A percentile compares a stretch with the other conserved stretches of the same genome.
These are phyloP conservation scores for Trichoderma sp. DNA, from an alignment of 2,329 filamentous ascomycete genomes.

Conservation along the genomic window DNA sequence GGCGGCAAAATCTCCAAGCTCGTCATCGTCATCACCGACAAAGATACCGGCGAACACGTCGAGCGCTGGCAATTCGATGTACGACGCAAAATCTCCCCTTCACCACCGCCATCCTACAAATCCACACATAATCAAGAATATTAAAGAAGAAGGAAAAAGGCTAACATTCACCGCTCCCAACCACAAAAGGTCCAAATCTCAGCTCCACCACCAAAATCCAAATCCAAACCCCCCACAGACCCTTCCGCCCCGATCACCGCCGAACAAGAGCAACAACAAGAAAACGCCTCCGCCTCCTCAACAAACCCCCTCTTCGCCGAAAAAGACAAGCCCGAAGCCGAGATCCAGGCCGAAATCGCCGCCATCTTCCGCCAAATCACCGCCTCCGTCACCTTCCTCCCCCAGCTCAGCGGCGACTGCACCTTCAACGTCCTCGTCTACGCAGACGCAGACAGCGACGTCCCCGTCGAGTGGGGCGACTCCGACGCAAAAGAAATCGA, in stretches of 20 bases:
- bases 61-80: slow-evolving; percentile 99
- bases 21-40: slow-evolving; percentile 93
- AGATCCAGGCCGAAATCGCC: slow-evolving; percentile 95
- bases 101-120: not conserved
- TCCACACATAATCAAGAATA: not conserved
- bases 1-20: slow-evolving; percentile 96
- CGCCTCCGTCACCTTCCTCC: slow-evolving; percentile 93
- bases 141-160: not conserved
- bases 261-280: slow-evolving; percentile 45
- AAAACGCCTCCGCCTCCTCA: slow-evolving; percentile 56
- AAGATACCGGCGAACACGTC: slow-evolving; percentile 93
- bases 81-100: slow-evolving; percentile 25
- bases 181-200: slow-evolving; percentile 29
- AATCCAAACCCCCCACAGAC: slow-evolving; percentile 35
- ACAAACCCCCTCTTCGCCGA: slow-evolving; percentile 28
- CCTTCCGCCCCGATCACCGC: slow-evolving; percentile 23
- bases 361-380: slow-evolving; percentile 98
- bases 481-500: slow-evolving; percentile 96
- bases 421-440: slow-evolving; percentile 99
- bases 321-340: slow-evolving; percentile 82
- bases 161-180: not conserved
- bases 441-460: slow-evolving; percentile 92
- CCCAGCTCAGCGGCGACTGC: slow-evolving; percentile 84
- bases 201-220: slow-evolving; percentile 34
- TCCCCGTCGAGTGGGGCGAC: slow-evolving; percentile 97